Evolutionary conservation across 176 grass and related monocot species (phyloP).

Genomic region (Triticum urartu): DNA sequence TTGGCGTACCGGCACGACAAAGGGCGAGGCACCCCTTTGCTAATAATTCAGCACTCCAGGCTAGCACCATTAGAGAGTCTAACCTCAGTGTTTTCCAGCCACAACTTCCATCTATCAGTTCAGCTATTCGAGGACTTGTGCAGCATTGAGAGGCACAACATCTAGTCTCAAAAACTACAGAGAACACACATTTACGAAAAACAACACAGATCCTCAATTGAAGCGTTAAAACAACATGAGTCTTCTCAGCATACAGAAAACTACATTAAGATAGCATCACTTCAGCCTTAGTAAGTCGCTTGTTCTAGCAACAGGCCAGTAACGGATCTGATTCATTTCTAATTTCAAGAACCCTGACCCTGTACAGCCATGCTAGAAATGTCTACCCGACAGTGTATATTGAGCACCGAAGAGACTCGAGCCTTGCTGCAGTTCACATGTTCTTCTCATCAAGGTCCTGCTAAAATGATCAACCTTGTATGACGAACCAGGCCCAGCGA

Average conservation of each 20-base stretch:
- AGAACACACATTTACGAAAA: neutral
- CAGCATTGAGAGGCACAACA: neutral
- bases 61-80: neutral
- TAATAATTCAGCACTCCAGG: neutral
- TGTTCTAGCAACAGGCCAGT: neutral
- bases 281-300: neutral
- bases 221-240: neutral
- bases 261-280: neutral
- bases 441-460: neutral
- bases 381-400: neutral
- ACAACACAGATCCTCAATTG: neutral
- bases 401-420: neutral
- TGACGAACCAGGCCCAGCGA: neutral
- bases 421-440: neutral
- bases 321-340: neutral
- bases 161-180: neutral
- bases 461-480: neutral
- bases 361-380: neutral
- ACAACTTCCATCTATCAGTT: neutral
- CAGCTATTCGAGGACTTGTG: neutral
- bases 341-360: neutral
- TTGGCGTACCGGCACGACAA: neutral
- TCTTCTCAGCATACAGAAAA: neutral
- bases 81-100: neutral
- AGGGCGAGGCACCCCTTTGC: neutral